These are phyloP conservation scores for Isoetes engelmannii DNA, from an alignment of 83 land plant species.

Conservation along the genomic window DNA sequence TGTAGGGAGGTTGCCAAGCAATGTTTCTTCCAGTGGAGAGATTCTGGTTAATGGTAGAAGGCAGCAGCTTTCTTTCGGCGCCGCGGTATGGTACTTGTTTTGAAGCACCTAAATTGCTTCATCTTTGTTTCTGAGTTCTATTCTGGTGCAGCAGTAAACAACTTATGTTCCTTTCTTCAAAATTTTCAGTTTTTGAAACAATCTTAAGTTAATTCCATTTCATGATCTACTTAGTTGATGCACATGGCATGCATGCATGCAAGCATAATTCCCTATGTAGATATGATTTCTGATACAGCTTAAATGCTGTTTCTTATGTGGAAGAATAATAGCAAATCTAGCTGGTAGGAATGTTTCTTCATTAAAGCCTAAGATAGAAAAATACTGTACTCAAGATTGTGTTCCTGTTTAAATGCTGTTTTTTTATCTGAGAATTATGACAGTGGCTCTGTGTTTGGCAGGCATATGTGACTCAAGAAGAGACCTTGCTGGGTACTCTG, in stretches of 20 bases:
- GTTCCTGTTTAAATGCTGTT: no score
- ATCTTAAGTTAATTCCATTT: no score
- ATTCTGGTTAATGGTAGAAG: conserved; percentile 18
- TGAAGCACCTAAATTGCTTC: neutral
- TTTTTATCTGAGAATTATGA: neutral
- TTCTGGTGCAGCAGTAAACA: neutral
- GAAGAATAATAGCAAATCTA: no score
- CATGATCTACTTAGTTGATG: no score
- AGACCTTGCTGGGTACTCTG: conserved; percentile 42
- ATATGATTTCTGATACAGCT: no score
- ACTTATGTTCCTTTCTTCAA: neutral
- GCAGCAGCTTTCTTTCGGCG: conserved; percentile 21
- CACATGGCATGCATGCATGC: no score
- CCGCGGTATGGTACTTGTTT: conserved; percentile 2
- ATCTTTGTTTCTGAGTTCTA: neutral
- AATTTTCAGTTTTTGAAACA: neutral
- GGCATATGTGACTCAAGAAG: conserved; percentile 72
- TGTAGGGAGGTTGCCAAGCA: conserved; percentile 19
- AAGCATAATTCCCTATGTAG: no score
- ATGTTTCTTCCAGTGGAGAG: conserved; percentile 16
- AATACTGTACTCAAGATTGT: no score
- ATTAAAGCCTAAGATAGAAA: no score
- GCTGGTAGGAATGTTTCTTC: no score
- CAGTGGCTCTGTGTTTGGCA: neutral
- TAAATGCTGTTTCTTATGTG: no score